Base-by-base conservation (phyloP, 257 asterid species). In the Penstemon eatonii region DNA sequence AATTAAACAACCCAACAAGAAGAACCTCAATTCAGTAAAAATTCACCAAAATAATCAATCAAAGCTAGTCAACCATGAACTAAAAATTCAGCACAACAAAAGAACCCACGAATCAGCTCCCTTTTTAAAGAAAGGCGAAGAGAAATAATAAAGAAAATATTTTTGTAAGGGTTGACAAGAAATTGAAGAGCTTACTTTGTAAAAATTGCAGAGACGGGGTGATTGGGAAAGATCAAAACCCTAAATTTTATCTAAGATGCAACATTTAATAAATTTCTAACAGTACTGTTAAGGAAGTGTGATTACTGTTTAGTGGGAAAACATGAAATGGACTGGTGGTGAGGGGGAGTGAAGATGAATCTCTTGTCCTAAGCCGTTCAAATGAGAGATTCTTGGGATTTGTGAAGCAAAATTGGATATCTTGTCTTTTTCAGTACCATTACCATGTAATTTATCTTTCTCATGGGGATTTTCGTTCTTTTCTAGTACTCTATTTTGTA, bases 161-260 rank as follows among this genome's bases (percentile, higher is more conserved):
- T 60, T 51, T 53, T 51, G 55, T 56, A 68, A 63, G 10, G 65
- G 53, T 58, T 15, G 47, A 58, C 33, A 46, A 12, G 18, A 25
- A 65, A 66, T 49, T 3, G 36, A 52, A 36, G 47, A 65, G 67
- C 76, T 74, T 62, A 61, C 72, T 36, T 12, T 43, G 58, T 3
- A 59, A 41, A 11, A 44, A 58, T 33, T 55, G 56, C 6, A 52
- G 60, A 75, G 52, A 45, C 63, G 74, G 59, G 33, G 33, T 25
- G 33, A 25, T 25, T 25, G 33, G 33, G 56, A 44, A 51, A 72
- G 57, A 75, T 73, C 76, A 74, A 75, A 82, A 76, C 84, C 87
- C 85, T 76, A 74, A 80, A 77, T 77, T 25, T 25, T 25, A 25
- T 25, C 33, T 25, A 25, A 25, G 33, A 25, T 25, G 33, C 33